These are phyloP conservation scores for Trichosporon ovoides DNA, from an alignment of 1,284 basidiomycete species.

Conservation along the genomic window DNA sequence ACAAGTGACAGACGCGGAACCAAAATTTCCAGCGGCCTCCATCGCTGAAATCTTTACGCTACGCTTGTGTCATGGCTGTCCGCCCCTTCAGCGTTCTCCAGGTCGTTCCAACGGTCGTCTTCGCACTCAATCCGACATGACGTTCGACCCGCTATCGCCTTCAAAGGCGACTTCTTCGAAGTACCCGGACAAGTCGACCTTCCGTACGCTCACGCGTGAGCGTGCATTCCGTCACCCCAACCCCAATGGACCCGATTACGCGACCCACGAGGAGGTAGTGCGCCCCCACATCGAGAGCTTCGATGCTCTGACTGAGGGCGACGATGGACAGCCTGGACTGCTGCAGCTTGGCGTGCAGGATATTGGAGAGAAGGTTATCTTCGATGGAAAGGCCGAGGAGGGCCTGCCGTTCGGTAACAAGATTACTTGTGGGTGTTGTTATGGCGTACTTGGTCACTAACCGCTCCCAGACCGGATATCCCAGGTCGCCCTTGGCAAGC, in stretches of 20 bases:
- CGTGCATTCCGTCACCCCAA: conserved; percentile 73
- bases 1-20: too few species aligned
- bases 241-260: conserved; percentile 63
- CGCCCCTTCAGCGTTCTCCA: not conserved
- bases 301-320: conserved; percentile 87
- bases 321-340: conserved; percentile 72
- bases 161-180: conserved; percentile 30
- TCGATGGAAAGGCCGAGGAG: conserved; percentile 71
- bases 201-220: conserved; percentile 81
- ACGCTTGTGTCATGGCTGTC: not conserved
- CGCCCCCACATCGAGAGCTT: conserved; percentile 93
- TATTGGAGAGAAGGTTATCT: conserved; percentile 83
- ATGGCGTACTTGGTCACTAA: not conserved
- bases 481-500: conserved; percentile 73
- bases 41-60: conserved; percentile 18
- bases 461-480: conserved; percentile 81
- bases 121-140: conserved; percentile 10
- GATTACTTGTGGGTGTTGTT: conserved; percentile 62
- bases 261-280: conserved; percentile 87
- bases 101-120: not conserved
- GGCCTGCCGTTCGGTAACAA: conserved; percentile 67
- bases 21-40: conserved; percentile 10
- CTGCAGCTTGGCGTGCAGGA: conserved; percentile 75
- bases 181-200: conserved; percentile 50
- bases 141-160: conserved; percentile 44